Conservation (phyloP, 1,284 basidiomycete genomes). For the Rhodotorula sp. region DNA sequence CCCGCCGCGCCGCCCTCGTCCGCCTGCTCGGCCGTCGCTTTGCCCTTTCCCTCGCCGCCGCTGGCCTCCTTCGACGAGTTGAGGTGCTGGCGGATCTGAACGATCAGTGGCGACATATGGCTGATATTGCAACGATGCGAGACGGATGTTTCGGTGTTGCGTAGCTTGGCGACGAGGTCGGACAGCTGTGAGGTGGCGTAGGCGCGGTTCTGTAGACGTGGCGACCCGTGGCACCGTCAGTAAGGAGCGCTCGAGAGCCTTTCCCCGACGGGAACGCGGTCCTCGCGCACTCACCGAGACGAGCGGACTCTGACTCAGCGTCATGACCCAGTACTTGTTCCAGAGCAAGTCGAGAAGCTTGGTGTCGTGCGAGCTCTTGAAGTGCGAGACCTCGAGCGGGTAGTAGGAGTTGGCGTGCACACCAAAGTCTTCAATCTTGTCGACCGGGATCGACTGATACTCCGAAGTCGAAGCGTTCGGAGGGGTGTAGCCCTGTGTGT, state of each 20-base stretch:
- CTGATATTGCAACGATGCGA: conserved; percentile 36
- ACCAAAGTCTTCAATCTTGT: conserved; percentile 95
- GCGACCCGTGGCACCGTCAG: too few species aligned
- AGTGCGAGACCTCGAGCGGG: conserved; percentile 87
- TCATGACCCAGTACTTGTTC: conserved; percentile 99
- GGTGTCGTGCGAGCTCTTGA: conserved; percentile 83
- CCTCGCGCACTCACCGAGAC: conserved; percentile 65
- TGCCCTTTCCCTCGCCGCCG: conserved; percentile 15
- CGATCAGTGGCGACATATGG: conserved; percentile 33
- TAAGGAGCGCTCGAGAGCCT: neutral
- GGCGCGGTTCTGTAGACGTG: conserved; percentile 68
- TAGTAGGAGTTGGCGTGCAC: conserved; percentile 98
- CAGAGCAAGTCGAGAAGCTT: conserved; percentile 84
- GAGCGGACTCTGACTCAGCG: conserved; percentile 82
- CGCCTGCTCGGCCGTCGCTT: neutral
- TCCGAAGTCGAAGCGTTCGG: conserved; percentile 64
- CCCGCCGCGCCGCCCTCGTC: neutral
- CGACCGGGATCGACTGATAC: conserved; percentile 90
- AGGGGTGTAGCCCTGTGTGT: conserved; percentile 70
- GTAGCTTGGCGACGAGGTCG: conserved; percentile 83
- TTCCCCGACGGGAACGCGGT: neutral
- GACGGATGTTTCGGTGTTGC: conserved; percentile 44
- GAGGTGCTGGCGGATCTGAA: conserved; percentile 28
- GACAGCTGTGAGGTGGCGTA: conserved; percentile 84
- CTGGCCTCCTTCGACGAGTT: neutral